These are phyloP conservation scores for Zygosaccharomyces bailii DNA, from an alignment of 805 yeast genomes.

Conservation along the genomic window DNA sequence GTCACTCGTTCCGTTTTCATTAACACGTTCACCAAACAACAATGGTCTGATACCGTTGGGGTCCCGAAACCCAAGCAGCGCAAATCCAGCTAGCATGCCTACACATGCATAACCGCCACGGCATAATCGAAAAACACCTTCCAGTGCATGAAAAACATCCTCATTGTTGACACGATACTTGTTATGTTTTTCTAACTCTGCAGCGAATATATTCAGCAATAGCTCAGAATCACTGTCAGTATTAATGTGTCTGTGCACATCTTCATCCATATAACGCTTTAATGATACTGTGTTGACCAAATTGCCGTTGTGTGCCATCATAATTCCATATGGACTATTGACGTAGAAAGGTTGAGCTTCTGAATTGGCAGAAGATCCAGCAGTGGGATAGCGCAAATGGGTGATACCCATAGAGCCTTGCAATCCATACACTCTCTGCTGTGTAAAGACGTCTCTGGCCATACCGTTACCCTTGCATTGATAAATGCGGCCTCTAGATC, in stretches of 20 bases:
- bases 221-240: conserved; percentile 96
- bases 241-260: conserved; percentile 93
- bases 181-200: conserved; percentile 85
- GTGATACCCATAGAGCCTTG: conserved; percentile 95
- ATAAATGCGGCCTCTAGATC: conserved; percentile 85
- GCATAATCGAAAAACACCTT: conserved; percentile 73
- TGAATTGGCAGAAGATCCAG: conserved; percentile 90
- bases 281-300: conserved; percentile 81
- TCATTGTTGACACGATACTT: conserved; percentile 88
- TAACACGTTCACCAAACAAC: conserved; percentile 75
- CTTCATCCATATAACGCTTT: conserved; percentile 79
- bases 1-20: conserved; percentile 67
- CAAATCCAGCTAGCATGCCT: conserved; percentile 94
- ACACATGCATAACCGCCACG: conserved; percentile 98
- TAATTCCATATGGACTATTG: conserved; percentile 92
- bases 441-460: conserved; percentile 97
- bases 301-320: conserved; percentile 91
- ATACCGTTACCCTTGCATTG: conserved; percentile 99
- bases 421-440: conserved; percentile 67
- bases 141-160: conserved; percentile 82
- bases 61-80: conserved; percentile 92
- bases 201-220: conserved; percentile 83
- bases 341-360: conserved; percentile 99
- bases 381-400: conserved; percentile 94
- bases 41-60: conserved; percentile 96